Evolutionary conservation across 2,329 filamentous ascomycete genomes (phyloP), one percentile per base, ranked within the genome.

Genomic region (Talaromyces rugulosus): DNA sequence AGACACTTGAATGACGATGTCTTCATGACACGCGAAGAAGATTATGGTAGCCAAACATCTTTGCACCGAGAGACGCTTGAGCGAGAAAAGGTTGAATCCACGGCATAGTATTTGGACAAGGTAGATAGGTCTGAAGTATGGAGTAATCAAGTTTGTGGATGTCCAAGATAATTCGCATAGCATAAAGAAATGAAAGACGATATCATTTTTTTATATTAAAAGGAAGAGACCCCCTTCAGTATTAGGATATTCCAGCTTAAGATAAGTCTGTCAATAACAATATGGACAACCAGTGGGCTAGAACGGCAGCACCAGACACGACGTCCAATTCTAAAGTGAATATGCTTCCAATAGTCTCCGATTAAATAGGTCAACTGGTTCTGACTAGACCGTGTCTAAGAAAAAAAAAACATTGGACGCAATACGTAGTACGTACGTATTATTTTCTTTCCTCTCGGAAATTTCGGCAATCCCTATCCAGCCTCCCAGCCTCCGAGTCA

Each of bases 1-100:
- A 75, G 71, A 30, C 68, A 77, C 51, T 67, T 83, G 34, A 80
- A 83, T 57, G 68, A 81, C n/a, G 80, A 82, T 47, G 74, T 74
- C 18, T 83, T 78, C 68, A 79, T 76, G 72, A 74, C 65, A 27
- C 44, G 23, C 12, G 23, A 18, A 27, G 44, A 47, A 47, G 44
- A 47, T 47, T 47, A 47, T 9, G 44, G 11, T 11, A 9, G 11
- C 7, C 44, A 47, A 27, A 18, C 2, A 23, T 47, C 44, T 16
- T 27, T 47, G 11, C 44, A 27, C 18, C 14, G 14, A 5, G 18
- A 47, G 8, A 16, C 44, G 4, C 8, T 47, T 47, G 18, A 27
- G 18, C 18, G 44, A 47, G 44, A 27, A 27, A 47, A 47, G 8
- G 44, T 23, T 4, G 44, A 47, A 47, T 27, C 44, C 8, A 47